These are phyloP conservation scores for Daucus carota DNA, from an alignment of 129 eudicot species.

Conservation along the genomic window DNA sequence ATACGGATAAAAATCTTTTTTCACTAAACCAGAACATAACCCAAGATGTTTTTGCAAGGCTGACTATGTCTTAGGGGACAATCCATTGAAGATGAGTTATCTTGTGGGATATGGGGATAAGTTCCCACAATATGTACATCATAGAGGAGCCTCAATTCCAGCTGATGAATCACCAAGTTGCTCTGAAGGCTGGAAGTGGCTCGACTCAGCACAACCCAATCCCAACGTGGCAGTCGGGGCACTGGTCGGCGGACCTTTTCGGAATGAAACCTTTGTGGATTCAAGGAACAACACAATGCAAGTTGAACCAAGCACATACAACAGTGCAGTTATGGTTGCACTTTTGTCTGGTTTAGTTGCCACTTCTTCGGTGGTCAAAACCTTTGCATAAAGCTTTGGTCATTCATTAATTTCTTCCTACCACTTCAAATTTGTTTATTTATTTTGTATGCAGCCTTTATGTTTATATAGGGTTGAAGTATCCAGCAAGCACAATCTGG, in stretches of 20 bases:
- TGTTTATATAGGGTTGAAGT: background rate
- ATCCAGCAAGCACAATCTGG: background rate
- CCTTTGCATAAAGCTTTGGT: constrained; percentile 35
- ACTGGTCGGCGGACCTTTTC: constrained; percentile 88
- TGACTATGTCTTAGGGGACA: constrained; percentile 79
- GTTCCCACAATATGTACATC: constrained; percentile 80
- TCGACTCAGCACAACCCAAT: constrained; percentile 57
- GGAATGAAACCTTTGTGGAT: constrained; percentile 75
- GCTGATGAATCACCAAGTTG: constrained; percentile 54
- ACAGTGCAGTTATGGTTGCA: constrained; percentile 75
- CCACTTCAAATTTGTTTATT: constrained; percentile 9
- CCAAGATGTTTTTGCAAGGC: constrained; percentile 32
- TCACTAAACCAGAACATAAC: background rate
- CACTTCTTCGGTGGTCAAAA: constrained; percentile 72
- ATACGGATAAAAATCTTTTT: background rate
- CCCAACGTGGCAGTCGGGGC: constrained; percentile 86
- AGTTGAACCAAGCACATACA: constrained; percentile 84
- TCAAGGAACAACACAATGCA: constrained; percentile 92
- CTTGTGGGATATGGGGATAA: constrained; percentile 97
- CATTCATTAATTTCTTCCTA: background rate
- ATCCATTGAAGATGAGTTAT: constrained; percentile 86
- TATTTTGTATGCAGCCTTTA: background rate
- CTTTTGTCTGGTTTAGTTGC: constrained; percentile 93
- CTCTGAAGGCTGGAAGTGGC: constrained; percentile 76
- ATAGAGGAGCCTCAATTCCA: constrained; percentile 97